Evolutionary conservation across 225 moss, liverwort and hornwort species (phyloP), one percentile per base, ranked within the genome.

Genomic region (Pseudoscleropodium purum): DNA sequence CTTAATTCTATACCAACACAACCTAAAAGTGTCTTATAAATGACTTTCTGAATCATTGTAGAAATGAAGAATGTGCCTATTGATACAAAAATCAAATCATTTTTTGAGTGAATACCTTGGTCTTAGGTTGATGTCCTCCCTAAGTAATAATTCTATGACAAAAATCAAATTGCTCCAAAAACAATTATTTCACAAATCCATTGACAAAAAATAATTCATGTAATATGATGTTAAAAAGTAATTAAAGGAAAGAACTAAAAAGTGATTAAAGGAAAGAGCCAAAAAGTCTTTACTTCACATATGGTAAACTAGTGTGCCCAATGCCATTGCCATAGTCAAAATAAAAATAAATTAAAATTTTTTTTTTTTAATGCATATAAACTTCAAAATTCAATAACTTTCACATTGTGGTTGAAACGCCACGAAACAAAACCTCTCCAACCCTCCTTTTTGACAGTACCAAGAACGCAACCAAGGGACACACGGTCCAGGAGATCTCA

Each of bases 391-490:
- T 73, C 2, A 27, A 73, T 27, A 27, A 73, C 16, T 27, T 75
- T 75, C 11, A 11, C 2, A 17, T 2, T 1, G 0, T 31, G 1
- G 1, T 3, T 12, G 0, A 6, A 30, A 75, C 2, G 19, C 10
- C 11, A 18, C 7, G 3, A 49, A 75, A 33, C 33, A 19, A 31
- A 75, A 6, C 6, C 18, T 7, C 0, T 13, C 7, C 39, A 24
- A 3, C 26, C 72, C 6, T 0, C 2, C 18, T 47, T 75, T 75
- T 3, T 0, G 2, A 45, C 9, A 2, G 0, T 45, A 18, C 29
- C 10, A 45, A 29, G 0, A 29, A 29, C 2, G 0, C 0, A 0
- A 26, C 10, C 1, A 5, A 1, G 0, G 1, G 18, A 47, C 3
- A 18, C 6, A 47, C 1, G 1, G 4, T 75, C 2, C 9, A 1